Percentiles rank a stretch among this genome's conserved stretches.
phyloP scores from a whole-genome alignment of 352 stramenopile genomes.

The Plasmopara viticola region DNA sequence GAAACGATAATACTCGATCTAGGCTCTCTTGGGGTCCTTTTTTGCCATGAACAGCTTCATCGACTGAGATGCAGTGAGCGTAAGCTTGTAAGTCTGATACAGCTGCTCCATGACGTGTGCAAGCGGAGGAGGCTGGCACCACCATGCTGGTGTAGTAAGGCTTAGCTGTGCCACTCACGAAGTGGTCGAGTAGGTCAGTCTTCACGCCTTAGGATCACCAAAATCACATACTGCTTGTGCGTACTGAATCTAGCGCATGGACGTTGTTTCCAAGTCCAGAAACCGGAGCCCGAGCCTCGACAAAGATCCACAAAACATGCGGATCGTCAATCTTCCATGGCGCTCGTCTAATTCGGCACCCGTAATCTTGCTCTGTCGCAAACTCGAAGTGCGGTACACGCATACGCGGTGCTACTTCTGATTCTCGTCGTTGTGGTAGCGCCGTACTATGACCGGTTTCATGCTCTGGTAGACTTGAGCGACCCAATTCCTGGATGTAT shows the following conservation, averaged over 20 bases:
- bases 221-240: neutral
- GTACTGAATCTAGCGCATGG: neutral
- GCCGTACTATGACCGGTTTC: neutral
- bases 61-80: neutral
- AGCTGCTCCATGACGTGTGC: neutral
- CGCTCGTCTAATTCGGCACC: neutral
- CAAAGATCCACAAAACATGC: neutral
- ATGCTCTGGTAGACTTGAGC: neutral
- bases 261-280: neutral
- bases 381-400: neutral
- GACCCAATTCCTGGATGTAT: neutral
- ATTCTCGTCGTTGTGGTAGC: neutral
- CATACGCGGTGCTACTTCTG: neutral
- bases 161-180: neutral
- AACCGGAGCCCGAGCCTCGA: neutral
- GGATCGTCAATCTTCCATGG: neutral
- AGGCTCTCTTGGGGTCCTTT: neutral
- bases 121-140: neutral
- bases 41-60: neutral
- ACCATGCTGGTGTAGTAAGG: neutral
- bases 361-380: too few relatives aligned
- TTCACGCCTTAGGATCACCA: neutral
- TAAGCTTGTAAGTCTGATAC: neutral
- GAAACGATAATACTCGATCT: neutral
- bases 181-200: neutral